These are phyloP conservation scores for Paramecium primaurelia DNA, from an alignment of 73 alveolate species.

Conservation along the genomic window DNA sequence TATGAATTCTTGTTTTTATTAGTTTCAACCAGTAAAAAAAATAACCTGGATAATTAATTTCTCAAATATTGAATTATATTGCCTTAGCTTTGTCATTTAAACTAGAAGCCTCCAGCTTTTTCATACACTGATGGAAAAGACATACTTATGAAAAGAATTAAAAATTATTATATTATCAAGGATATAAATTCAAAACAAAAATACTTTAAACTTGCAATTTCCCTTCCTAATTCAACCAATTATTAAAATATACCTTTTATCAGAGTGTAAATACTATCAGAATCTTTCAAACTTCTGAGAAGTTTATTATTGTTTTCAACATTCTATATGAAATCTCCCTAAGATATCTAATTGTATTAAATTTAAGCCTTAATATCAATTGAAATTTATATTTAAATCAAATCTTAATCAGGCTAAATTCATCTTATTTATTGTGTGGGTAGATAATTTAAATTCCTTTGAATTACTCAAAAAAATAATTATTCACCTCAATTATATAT, in stretches of 20 bases:
- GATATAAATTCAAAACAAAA: neutral
- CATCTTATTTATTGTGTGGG: neutral
- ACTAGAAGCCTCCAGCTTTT: too few species aligned
- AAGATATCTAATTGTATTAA: constrained; percentile 44
- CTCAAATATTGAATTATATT: neutral
- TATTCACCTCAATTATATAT: neutral
- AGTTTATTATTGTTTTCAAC: constrained; percentile 62
- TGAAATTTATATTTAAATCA: neutral
- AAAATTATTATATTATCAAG: neutral
- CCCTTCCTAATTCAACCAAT: neutral
- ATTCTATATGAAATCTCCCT: constrained; percentile 44
- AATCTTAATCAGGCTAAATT: constrained; percentile 40
- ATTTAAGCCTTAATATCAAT: neutral
- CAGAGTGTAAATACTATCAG: constrained; percentile 63
- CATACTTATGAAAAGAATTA: neutral
- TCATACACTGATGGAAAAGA: too few species aligned
- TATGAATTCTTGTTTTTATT: neutral
- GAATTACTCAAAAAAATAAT: constrained; percentile 8
- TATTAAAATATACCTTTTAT: constrained; percentile 65
- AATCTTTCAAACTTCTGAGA: constrained; percentile 62
- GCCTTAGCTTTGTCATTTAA: neutral
- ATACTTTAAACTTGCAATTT: neutral
- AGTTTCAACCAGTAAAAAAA: neutral
- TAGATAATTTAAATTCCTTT: constrained; percentile 22
- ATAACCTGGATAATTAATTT: neutral